phyloP scores from a whole-genome alignment of 2,329 filamentous ascomycete genomes.

The Fusarium sp. region DNA sequence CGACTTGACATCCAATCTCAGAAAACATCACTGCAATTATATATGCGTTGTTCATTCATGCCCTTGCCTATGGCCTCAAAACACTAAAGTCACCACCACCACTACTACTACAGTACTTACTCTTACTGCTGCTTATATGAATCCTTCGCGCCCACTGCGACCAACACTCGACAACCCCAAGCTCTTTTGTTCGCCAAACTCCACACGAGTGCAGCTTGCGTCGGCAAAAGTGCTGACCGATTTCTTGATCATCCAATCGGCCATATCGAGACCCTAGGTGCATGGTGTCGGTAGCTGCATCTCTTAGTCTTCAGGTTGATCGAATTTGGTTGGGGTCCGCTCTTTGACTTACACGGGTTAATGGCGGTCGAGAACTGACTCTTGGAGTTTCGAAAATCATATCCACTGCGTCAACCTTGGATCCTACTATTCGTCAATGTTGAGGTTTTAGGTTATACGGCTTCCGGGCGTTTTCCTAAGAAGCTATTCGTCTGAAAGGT shows the following conservation, averaged over 20 bases:
- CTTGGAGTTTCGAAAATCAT: neutral
- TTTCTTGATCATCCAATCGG: constrained; percentile 18
- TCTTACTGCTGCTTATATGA: neutral
- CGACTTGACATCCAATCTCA: neutral
- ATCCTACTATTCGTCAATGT: neutral
- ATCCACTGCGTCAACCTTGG: neutral
- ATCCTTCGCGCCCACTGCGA: neutral
- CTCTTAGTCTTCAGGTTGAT: constrained; percentile 5
- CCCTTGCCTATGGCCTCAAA: neutral
- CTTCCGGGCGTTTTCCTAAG: neutral
- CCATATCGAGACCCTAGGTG: constrained; percentile 7
- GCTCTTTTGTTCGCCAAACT: constrained; percentile 7
- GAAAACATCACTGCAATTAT: neutral
- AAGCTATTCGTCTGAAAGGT: neutral
- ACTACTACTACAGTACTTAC: neutral
- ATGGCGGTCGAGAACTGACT: neutral
- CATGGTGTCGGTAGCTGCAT: neutral
- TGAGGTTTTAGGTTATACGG: neutral
- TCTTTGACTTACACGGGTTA: constrained; percentile 27
- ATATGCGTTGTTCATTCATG: neutral
- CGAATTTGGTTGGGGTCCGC: constrained; percentile 10
- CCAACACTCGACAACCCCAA: neutral
- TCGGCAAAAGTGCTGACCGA: constrained; percentile 7
- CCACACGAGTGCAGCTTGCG: constrained; percentile 19
- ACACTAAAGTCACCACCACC: neutral